Conservation (phyloP, 352 stramenopile genomes). For the Phytophthora boehmeriae region DNA sequence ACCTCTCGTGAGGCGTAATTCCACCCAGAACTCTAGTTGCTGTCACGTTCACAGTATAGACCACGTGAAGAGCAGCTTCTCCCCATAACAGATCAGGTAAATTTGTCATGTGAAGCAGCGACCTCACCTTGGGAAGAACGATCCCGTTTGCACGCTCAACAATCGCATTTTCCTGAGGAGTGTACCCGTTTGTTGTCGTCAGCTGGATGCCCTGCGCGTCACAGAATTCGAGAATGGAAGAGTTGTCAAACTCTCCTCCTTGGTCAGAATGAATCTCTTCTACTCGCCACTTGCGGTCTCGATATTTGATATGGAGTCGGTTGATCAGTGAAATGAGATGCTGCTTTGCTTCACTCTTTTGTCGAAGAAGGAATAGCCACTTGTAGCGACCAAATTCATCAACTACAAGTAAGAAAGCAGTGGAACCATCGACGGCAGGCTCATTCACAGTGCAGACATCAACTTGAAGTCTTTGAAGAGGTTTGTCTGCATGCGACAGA, state of each 20-base stretch:
- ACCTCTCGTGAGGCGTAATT: neutral
- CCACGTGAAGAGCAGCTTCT: neutral
- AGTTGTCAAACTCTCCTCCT: neutral
- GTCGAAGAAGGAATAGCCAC: neutral
- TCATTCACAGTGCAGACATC: neutral
- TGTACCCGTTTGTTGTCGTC: neutral
- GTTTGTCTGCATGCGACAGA: neutral
- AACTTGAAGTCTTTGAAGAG: neutral
- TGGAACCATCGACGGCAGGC: neutral
- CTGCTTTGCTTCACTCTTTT: neutral
- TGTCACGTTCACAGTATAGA: constrained; percentile 2
- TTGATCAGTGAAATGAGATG: neutral
- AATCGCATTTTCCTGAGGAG: constrained; percentile 8
- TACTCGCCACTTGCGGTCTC: neutral
- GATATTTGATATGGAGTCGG: neutral
- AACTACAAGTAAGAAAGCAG: neutral
- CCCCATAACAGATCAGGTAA: constrained; percentile 8
- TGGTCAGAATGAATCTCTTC: neutral
- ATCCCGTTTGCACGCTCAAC: constrained; percentile 10
- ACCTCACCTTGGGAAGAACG: constrained; percentile 2
- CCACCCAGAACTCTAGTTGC: neutral
- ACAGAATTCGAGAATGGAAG: neutral
- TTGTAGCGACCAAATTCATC: neutral
- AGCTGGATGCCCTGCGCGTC: neutral
- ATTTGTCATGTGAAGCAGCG: constrained; percentile 2